Evolutionary conservation across 208 protist species (phyloP).

Genomic region (Acanthamoeba rhysodes): DNA sequence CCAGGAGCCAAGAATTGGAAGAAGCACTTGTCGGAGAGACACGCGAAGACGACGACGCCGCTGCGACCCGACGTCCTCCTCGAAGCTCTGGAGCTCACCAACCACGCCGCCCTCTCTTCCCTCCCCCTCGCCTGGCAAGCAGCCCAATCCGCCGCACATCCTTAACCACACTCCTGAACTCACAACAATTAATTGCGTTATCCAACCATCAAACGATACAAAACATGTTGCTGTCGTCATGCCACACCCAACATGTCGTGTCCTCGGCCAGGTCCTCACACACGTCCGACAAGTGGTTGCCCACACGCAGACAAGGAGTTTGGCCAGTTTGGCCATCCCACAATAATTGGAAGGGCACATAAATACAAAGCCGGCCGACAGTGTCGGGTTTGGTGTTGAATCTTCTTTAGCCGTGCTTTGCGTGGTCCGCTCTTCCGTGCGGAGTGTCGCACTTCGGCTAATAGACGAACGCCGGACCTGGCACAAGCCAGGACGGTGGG

Average conservation of each 20-base stretch:
- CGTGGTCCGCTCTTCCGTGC: neutral
- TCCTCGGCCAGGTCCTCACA: too few species aligned
- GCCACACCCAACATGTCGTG: too few species aligned
- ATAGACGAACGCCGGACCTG: neutral
- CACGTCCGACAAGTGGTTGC: too few species aligned
- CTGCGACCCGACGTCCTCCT: slow-evolving; percentile 3
- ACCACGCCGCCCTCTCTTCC: neutral
- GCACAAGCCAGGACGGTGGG: neutral
- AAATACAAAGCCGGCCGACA: neutral
- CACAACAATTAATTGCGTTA: neutral
- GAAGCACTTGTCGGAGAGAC: slow-evolving; percentile 14
- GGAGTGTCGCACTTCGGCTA: slow-evolving; percentile 10
- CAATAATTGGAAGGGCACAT: neutral
- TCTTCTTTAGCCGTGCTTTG: slow-evolving; percentile 68
- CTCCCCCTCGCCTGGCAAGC: slow-evolving; percentile 5
- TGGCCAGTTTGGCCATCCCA: neutral
- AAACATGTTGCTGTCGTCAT: too few species aligned
- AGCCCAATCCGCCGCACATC: neutral
- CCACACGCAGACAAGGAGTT: too few species aligned
- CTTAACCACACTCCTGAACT: too few species aligned
- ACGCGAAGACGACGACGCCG: neutral
- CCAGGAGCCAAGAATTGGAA: slow-evolving; percentile 29
- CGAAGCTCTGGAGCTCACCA: neutral
- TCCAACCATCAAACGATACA: neutral
- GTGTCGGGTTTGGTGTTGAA: neutral